Percentiles rank a stretch among this genome's conserved stretches.
These are phyloP conservation scores for Quercus cerris DNA, from an alignment of 306 rosid species.

Conservation along the genomic window DNA sequence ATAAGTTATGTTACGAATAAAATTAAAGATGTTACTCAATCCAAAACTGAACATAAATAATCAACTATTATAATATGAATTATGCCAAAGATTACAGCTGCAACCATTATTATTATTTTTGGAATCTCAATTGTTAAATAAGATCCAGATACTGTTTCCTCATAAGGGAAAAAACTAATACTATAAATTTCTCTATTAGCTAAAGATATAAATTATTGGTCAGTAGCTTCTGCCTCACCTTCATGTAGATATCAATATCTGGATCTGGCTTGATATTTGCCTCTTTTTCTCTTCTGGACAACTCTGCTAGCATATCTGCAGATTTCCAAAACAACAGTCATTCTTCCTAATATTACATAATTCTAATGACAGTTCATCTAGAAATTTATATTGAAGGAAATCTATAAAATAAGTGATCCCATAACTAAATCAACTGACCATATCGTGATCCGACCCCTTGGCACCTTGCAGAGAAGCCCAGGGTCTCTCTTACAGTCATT, in stretches of 20 bases:
- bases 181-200: not conserved
- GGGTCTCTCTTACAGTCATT: constrained; percentile 79
- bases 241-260: constrained; percentile 66
- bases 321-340: not conserved
- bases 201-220: no score
- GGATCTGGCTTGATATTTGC: constrained; percentile 64
- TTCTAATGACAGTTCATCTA: not conserved
- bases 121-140: not conserved
- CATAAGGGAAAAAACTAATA: not conserved
- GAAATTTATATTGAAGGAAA: constrained; percentile 7
- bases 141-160: not conserved
- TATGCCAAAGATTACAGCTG: no score
- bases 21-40: no score
- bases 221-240: constrained; percentile 26
- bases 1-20: no score
- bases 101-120: not conserved
- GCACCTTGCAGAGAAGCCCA: constrained; percentile 79
- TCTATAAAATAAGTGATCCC: not conserved
- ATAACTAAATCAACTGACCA: constrained; percentile 34
- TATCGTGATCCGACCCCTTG: constrained; percentile 74
- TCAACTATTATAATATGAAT: no score
- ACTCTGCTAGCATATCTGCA: constrained; percentile 58
- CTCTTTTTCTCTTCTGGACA: constrained; percentile 62
- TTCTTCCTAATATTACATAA: not conserved
- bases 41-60: no score